These are phyloP conservation scores for Lasiosphaeria hispida DNA, from an alignment of 495 filamentous ascomycete species.

Conservation along the genomic window DNA sequence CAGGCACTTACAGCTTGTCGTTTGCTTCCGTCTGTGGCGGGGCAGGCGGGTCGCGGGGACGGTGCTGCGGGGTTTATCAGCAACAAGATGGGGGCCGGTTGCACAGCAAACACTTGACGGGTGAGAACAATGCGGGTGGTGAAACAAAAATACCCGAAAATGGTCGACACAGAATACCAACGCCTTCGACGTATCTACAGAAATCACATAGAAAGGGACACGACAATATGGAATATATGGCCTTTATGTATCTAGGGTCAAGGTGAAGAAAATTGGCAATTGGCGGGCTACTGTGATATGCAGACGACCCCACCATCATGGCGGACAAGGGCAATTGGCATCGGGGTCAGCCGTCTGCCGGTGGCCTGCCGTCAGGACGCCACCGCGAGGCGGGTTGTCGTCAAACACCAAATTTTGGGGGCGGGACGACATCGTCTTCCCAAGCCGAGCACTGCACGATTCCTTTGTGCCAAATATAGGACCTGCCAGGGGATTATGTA, in stretches of 20 bases:
- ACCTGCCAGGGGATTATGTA: too few relatives aligned
- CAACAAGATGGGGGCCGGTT: not conserved
- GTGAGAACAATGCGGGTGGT: not conserved
- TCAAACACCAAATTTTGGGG: not conserved
- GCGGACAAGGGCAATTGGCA: not conserved
- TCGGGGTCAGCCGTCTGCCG: constrained; percentile 1
- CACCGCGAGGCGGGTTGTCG: not conserved
- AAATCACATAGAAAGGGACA: too few relatives aligned
- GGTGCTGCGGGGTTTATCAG: constrained; percentile 23
- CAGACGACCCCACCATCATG: too few relatives aligned
- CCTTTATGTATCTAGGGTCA: too few relatives aligned
- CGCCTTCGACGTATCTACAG: too few relatives aligned
- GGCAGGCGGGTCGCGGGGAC: not conserved
- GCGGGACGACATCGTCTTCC: not conserved
- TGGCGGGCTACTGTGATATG: too few relatives aligned
- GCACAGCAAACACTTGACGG: not conserved
- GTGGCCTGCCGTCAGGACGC: not conserved
- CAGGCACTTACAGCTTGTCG: not conserved
- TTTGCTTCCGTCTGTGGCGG: not conserved
- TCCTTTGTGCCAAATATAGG: constrained; percentile 7
- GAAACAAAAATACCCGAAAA: not conserved
- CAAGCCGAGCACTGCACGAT: not conserved
- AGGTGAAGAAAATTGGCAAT: too few relatives aligned
- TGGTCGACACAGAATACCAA: too few relatives aligned
- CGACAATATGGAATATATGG: too few relatives aligned